Conservation (phyloP, 306 rosid species). For the peach (Prunus persica) region Prunus_persica_NCBIv2 NC_034011.1:23743001-23743500, state of each 20-base stretch:
- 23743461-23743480: not conserved
- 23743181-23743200: conserved; percentile 33
- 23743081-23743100: conserved; percentile 28
- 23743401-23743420: not conserved
- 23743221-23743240: conserved; percentile 14
- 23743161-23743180: conserved; percentile 48
- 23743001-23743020: not conserved
- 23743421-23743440: not conserved
- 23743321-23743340: not conserved
- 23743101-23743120: conserved; percentile 28
- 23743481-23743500: not conserved
- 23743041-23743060: conserved; percentile 16
- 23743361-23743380: not conserved
- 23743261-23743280: conserved; percentile 5
- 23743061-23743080: conserved; percentile 23
- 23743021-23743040: not conserved
- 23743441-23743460: not conserved
- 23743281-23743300: not conserved
- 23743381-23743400: not conserved
- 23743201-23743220: conserved; percentile 15
- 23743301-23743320: not conserved
- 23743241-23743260: conserved; percentile 18
- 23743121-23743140: conserved; percentile 35
- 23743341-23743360: not conserved
- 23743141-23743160: conserved; percentile 33